These are phyloP conservation scores for Paramecium biaurelia DNA, from an alignment of 73 alveolate species.

Conservation along the genomic window DNA sequence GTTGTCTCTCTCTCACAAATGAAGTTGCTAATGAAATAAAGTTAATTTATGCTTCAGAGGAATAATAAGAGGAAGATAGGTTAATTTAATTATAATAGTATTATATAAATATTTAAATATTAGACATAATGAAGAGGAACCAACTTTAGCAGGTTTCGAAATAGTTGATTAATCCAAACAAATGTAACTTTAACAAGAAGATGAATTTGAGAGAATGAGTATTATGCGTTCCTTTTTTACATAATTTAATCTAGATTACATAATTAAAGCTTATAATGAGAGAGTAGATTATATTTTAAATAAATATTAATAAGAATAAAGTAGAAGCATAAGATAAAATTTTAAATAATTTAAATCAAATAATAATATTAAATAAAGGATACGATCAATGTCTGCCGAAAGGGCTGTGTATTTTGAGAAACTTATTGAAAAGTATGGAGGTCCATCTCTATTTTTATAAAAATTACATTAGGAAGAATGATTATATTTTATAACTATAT, in stretches of 20 bases:
- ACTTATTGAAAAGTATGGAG: conserved; percentile 40
- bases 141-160: not conserved
- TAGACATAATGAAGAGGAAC: conserved; percentile 30
- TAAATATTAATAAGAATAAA: not conserved
- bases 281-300: not conserved
- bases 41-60: not conserved
- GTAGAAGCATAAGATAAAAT: not conserved
- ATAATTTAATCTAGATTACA: not conserved
- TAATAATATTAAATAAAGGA: not conserved
- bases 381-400: conserved; percentile 29
- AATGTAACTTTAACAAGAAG: not conserved
- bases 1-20: not conserved
- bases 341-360: not conserved
- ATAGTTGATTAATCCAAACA: not conserved
- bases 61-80: not conserved
- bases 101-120: not conserved
- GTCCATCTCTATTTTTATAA: not conserved
- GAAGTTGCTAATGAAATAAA: conserved; percentile 47
- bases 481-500: not conserved
- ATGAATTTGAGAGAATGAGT: conserved; percentile 33
- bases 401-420: conserved; percentile 34
- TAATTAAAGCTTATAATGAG: not conserved
- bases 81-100: not conserved
- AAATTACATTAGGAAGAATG: not conserved
- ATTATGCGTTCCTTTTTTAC: not conserved